These are phyloP conservation scores for Myrica gale DNA, from an alignment of 306 rosid genomes.

Conservation along the genomic window DNA sequence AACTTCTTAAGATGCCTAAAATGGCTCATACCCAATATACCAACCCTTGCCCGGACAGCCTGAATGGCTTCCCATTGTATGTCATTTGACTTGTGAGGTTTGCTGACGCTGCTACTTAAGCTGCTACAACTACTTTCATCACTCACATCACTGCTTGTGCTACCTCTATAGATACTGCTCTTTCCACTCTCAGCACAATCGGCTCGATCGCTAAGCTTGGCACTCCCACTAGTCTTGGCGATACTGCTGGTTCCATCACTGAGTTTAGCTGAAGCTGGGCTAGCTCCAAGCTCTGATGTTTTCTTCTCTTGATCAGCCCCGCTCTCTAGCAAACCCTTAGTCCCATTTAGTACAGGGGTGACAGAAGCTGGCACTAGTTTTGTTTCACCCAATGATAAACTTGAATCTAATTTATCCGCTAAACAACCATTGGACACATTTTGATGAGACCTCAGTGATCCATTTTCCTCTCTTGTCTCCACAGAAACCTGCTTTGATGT, in stretches of 20 bases:
- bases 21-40: conserved; percentile 45
- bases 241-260: conserved; percentile 40
- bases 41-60: conserved; percentile 46
- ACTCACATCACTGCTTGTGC: conserved; percentile 54
- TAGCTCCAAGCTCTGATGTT: conserved; percentile 17
- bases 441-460: conserved; percentile 12
- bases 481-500: conserved; percentile 21
- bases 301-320: conserved; percentile 34
- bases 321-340: conserved; percentile 13
- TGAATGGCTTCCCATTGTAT: conserved; percentile 56
- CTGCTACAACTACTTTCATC: conserved; percentile 60
- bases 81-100: conserved; percentile 60
- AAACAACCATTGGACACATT: conserved; percentile 28
- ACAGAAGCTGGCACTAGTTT: conserved; percentile 23
- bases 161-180: conserved; percentile 58
- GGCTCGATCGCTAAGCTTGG: conserved; percentile 33
- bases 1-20: conserved; percentile 52
- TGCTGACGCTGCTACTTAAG: conserved; percentile 50
- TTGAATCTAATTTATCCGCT: conserved; percentile 30
- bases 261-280: conserved; percentile 33
- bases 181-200: conserved; percentile 54
- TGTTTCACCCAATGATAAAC: conserved; percentile 35
- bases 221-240: conserved; percentile 43
- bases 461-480: conserved; percentile 20
- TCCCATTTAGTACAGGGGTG: conserved; percentile 7